Evolutionary conservation across 2,329 filamentous ascomycete species (phyloP).

Genomic region (Aspergillus transmontanensis): DNA sequence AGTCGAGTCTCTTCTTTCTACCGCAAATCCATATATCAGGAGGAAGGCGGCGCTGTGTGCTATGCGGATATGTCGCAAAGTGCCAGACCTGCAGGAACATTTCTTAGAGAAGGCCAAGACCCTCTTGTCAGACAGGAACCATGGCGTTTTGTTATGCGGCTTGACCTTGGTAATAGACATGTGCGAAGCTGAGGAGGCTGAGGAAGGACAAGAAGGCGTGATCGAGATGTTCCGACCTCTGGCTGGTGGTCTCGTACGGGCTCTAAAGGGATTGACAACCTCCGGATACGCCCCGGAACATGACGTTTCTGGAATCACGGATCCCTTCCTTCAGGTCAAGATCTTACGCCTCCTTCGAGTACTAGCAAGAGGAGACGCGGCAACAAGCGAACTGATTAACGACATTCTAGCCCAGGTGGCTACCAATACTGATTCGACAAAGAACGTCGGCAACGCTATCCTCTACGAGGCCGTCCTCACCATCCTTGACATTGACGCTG

Average conservation of each 20-base stretch:
- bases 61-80: slow-evolving; percentile 98
- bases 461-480: slow-evolving; percentile 96
- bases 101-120: slow-evolving; percentile 92
- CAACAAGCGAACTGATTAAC: slow-evolving; percentile 96
- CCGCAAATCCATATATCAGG: slow-evolving; percentile 96
- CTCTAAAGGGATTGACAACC: slow-evolving; percentile 86
- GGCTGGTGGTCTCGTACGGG: slow-evolving; percentile 82
- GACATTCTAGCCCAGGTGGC: slow-evolving; percentile 97
- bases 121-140: slow-evolving; percentile 88
- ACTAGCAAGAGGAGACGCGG: slow-evolving; percentile 79
- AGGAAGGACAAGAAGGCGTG: slow-evolving; percentile 85
- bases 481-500: slow-evolving; percentile 96
- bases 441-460: slow-evolving; percentile 98
- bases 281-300: slow-evolving; percentile 98
- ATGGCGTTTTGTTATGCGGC: slow-evolving; percentile 90
- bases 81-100: slow-evolving; percentile 95
- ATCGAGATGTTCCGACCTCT: slow-evolving; percentile 89
- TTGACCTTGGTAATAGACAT: slow-evolving; percentile 87
- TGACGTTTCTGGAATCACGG: slow-evolving; percentile 96
- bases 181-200: slow-evolving; percentile 91
- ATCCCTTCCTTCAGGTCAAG: slow-evolving; percentile 97
- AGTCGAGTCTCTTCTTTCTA: slow-evolving; percentile 88
- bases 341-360: slow-evolving; percentile 84
- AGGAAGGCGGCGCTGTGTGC: slow-evolving; percentile 97
- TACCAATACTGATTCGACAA: slow-evolving; percentile 95